These are phyloP conservation scores for Triticum timopheevii DNA, from an alignment of 176 grass and related monocot genomes.

Conservation along the genomic window DNA sequence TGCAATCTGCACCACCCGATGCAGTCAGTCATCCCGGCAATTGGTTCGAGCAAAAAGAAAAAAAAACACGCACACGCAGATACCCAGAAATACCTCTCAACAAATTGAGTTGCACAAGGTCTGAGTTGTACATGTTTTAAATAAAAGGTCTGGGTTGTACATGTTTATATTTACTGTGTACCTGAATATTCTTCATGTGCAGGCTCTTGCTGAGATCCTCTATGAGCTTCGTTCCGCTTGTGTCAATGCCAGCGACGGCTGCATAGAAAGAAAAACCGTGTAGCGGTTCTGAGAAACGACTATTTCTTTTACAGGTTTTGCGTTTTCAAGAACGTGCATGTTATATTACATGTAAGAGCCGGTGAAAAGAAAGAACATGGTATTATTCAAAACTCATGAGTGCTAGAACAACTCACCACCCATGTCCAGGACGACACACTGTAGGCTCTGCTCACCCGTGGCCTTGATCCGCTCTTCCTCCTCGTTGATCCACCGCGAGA, in stretches of 20 bases:
- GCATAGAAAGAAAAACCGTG: neutral
- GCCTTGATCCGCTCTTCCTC: conserved; percentile 50
- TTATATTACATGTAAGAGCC: no score
- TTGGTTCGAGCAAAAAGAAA: neutral
- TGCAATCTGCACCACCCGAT: conserved; percentile 45
- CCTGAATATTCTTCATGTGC: conserved; percentile 53
- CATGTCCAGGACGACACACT: conserved; percentile 69
- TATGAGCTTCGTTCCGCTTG: conserved; percentile 64
- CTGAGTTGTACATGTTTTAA: no score
- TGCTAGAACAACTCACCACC: conserved; percentile 48
- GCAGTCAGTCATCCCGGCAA: neutral
- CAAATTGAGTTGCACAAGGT: no score
- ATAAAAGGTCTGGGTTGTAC: neutral
- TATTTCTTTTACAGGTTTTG: no score
- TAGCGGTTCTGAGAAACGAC: no score
- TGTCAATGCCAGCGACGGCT: conserved; percentile 76
- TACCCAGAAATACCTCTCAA: no score
- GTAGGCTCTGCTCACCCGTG: conserved; percentile 25
- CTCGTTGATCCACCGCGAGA: conserved; percentile 60
- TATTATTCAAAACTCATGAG: neutral
- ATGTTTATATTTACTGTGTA: neutral
- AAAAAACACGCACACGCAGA: neutral
- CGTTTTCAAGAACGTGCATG: no score
- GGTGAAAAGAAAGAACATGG: no score
- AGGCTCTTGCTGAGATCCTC: conserved; percentile 57